Percentiles rank a stretch among this genome's conserved stretches.
phyloP scores from a whole-genome alignment of 2,329 filamentous ascomycete genomes.

The Monosporascus cannonballus region DNA sequence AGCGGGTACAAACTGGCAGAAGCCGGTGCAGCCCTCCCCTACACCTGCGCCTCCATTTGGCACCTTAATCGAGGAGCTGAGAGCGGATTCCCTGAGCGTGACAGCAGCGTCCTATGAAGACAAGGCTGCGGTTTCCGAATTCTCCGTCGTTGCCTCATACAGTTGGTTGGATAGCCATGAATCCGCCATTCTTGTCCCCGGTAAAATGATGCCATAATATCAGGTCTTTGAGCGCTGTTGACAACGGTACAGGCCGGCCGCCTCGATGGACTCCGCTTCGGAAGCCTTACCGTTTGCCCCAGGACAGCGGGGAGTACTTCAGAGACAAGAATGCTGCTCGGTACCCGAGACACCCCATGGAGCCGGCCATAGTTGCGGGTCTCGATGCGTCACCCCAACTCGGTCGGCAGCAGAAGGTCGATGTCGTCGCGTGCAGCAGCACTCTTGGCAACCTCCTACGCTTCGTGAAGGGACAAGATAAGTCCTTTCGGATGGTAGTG shows the following conservation, averaged over 20 bases:
- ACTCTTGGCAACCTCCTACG: constrained; percentile 56
- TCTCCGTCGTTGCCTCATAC: constrained; percentile 26
- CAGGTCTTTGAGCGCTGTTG: neutral
- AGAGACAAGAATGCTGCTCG: constrained; percentile 49
- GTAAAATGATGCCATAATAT: constrained; percentile 10
- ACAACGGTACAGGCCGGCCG: constrained; percentile 35
- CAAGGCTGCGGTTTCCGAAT: constrained; percentile 2
- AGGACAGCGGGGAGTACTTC: constrained; percentile 45
- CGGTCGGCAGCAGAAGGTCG: constrained; percentile 26
- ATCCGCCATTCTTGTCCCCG: constrained; percentile 27
- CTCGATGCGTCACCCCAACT: constrained; percentile 8
- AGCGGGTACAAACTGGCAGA: neutral
- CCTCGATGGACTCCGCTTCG: constrained; percentile 41
- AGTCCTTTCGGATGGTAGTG: constrained; percentile 52
- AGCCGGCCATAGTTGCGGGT: constrained; percentile 40
- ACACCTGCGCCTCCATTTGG: constrained; percentile 4
- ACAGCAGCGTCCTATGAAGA: neutral
- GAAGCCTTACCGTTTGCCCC: constrained; percentile 24
- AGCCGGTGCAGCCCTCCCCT: neutral
- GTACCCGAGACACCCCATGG: constrained; percentile 42
- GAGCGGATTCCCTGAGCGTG: neutral
- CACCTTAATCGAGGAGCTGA: constrained; percentile 1
- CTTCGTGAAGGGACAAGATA: constrained; percentile 40
- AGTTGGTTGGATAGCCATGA: constrained; percentile 27
- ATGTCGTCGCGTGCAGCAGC: constrained; percentile 55